These are phyloP conservation scores for Penicillium coprophilum DNA, from an alignment of 495 filamentous ascomycete genomes.

Conservation along the genomic window DNA sequence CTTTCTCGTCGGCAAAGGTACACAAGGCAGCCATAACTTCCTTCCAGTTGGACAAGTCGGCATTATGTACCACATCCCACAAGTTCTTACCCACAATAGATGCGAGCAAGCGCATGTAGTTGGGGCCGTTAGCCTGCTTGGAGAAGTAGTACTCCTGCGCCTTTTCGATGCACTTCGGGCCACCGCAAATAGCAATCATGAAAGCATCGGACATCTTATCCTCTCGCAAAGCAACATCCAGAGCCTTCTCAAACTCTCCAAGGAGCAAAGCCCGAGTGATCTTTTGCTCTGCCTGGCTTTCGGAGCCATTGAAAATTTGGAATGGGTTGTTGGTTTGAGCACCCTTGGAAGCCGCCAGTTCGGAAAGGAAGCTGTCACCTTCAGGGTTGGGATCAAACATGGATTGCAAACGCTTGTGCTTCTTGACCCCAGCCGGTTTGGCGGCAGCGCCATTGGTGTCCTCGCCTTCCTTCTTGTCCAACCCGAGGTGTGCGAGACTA, in stretches of 20 bases:
- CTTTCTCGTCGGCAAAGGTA: slow-evolving; percentile 85
- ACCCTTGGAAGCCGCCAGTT: slow-evolving; percentile 72
- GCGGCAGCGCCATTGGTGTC: slow-evolving; percentile 51
- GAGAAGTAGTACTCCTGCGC: slow-evolving; percentile 90
- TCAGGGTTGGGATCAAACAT: slow-evolving; percentile 79
- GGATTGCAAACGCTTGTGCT: slow-evolving; percentile 67
- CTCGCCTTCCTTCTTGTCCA: slow-evolving; percentile 39
- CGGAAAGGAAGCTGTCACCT: slow-evolving; percentile 77
- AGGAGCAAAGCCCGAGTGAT: slow-evolving; percentile 87
- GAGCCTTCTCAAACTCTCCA: slow-evolving; percentile 86
- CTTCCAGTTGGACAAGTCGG: slow-evolving; percentile 89
- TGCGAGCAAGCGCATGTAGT: slow-evolving; percentile 86
- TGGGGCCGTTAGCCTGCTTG: slow-evolving; percentile 76
- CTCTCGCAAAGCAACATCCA: slow-evolving; percentile 83
- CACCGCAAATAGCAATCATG: slow-evolving; percentile 96
- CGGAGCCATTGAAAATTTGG: slow-evolving; percentile 74
- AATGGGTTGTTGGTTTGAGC: slow-evolving; percentile 86
- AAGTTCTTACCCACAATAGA: slow-evolving; percentile 95
- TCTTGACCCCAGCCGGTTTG: slow-evolving; percentile 45
- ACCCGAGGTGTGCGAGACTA: slow-evolving; percentile 45
- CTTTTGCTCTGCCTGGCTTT: slow-evolving; percentile 75
- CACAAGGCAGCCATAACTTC: slow-evolving; percentile 94
- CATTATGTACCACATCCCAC: slow-evolving; percentile 98
- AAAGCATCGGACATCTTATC: slow-evolving; percentile 92
- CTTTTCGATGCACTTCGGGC: slow-evolving; percentile 89